These are phyloP conservation scores for Atkinsonella texensis DNA, from an alignment of 2,329 filamentous ascomycete species.

Conservation along the genomic window DNA sequence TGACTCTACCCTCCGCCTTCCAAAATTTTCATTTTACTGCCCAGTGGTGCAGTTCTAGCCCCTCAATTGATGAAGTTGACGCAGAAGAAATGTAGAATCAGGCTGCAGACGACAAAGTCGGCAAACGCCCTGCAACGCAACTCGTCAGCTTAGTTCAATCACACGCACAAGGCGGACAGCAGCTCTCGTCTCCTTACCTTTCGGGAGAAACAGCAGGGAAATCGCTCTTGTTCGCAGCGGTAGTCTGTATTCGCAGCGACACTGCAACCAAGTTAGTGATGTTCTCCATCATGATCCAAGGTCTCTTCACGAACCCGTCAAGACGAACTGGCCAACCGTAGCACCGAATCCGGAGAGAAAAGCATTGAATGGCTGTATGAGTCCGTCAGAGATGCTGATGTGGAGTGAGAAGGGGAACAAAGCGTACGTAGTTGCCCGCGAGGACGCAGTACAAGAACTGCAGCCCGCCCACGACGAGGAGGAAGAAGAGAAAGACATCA, in stretches of 20 bases:
- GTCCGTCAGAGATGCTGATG: background rate
- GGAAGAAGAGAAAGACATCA: constrained; percentile 80
- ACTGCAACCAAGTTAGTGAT: constrained; percentile 15
- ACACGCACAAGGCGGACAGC: background rate
- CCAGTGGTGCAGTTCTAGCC: background rate
- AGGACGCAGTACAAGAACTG: constrained; percentile 91
- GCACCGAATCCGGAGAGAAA: constrained; percentile 93
- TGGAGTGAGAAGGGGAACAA: no score
- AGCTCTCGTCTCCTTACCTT: constrained; percentile 38
- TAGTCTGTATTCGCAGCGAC: constrained; percentile 83
- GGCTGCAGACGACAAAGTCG: constrained; percentile 86
- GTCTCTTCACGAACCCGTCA: constrained; percentile 56
- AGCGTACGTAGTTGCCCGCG: constrained; percentile 84
- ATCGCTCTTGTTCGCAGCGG: constrained; percentile 65
- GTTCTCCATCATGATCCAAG: background rate
- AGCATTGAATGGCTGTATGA: constrained; percentile 81
- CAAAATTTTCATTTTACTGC: no score
- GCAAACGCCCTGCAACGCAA: constrained; percentile 64
- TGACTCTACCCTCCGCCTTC: background rate
- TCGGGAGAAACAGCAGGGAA: constrained; percentile 70
- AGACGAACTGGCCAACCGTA: constrained; percentile 92
- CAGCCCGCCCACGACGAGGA: constrained; percentile 73
- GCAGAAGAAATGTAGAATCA: constrained; percentile 97
- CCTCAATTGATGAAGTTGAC: constrained; percentile 96
- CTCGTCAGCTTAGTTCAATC: background rate